Evolutionary conservation across 345 rosid genomes (phyloP).

Genomic region (Lepidium aucheri): DNA sequence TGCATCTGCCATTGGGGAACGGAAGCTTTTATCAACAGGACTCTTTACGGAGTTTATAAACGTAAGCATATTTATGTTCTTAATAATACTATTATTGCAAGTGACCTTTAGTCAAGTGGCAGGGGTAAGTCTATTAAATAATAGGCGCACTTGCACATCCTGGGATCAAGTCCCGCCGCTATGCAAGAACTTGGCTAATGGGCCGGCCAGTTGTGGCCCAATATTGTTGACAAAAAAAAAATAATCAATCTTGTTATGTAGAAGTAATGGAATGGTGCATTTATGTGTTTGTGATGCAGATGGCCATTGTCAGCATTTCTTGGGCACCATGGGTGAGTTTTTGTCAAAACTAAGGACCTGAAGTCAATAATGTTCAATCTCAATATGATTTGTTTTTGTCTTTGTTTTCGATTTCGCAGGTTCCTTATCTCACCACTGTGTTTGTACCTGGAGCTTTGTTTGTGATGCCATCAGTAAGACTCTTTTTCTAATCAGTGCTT

Average conservation of each 20-base stretch:
- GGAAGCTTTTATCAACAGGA: constrained; percentile 64
- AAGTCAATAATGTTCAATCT: background rate
- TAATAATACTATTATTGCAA: background rate
- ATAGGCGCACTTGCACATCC: too few species aligned
- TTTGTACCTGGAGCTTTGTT: constrained; percentile 31
- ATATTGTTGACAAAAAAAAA: too few species aligned
- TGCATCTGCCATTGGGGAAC: constrained; percentile 49
- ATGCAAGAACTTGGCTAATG: too few species aligned
- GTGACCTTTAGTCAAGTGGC: too few species aligned
- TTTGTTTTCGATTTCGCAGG: constrained; percentile 31
- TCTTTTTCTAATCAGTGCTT: too few species aligned
- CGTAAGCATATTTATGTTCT: too few species aligned
- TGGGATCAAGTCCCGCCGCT: too few species aligned
- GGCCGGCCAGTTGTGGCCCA: too few species aligned
- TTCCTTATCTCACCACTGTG: constrained; percentile 55
- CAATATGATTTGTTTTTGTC: background rate
- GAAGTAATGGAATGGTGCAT: background rate
- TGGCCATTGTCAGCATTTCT: constrained; percentile 53
- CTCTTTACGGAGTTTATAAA: constrained; percentile 47
- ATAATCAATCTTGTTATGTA: background rate
- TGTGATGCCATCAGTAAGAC: constrained; percentile 59
- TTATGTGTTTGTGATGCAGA: constrained; percentile 37
- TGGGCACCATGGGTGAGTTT: constrained; percentile 76
- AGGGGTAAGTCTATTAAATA: too few species aligned
- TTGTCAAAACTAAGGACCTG: background rate